A percentile compares a stretch with the other conserved stretches of the same genome.
phyloP scores from a whole-genome alignment of 2,329 filamentous ascomycete species.

The Incumbomyces lentus region DNA sequence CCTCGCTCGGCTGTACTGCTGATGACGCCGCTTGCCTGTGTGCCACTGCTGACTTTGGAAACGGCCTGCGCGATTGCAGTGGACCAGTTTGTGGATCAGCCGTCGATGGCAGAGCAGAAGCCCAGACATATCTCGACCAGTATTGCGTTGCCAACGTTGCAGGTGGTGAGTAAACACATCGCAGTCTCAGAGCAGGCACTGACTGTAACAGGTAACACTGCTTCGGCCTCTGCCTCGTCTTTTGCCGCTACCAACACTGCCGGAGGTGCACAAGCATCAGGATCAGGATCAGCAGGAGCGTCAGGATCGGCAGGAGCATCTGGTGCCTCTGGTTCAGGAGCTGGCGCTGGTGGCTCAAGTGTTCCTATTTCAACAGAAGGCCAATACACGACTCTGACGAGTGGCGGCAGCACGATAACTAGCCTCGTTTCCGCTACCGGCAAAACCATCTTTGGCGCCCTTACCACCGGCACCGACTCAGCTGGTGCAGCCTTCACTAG shows the following conservation, averaged over 20 bases:
- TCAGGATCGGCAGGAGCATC: slow-evolving; percentile 1
- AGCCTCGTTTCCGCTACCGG: slow-evolving; percentile 13
- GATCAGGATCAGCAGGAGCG: not conserved
- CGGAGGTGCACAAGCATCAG: slow-evolving; percentile 1
- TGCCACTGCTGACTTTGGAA: slow-evolving; percentile 30
- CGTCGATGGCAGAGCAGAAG: slow-evolving; percentile 24
- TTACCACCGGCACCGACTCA: slow-evolving; percentile 7
- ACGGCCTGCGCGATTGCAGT: slow-evolving; percentile 39
- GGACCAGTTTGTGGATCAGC: slow-evolving; percentile 30
- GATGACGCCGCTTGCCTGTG: slow-evolving; percentile 32
- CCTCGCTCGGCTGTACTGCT: slow-evolving; percentile 29
- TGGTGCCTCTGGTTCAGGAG: not conserved
- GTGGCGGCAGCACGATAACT: slow-evolving; percentile 19
- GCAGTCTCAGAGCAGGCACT: too few relatives aligned
- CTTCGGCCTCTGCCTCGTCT: not conserved
- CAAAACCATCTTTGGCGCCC: slow-evolving; percentile 16
- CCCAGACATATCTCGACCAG: slow-evolving; percentile 26
- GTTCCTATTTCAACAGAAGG: slow-evolving; percentile 16
- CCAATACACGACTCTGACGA: slow-evolving; percentile 15
- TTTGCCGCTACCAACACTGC: slow-evolving; percentile 8
- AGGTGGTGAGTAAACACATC: slow-evolving; percentile 9
- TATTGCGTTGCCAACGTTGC: slow-evolving; percentile 26
- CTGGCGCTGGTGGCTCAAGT: slow-evolving; percentile 8
- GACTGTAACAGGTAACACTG: too few relatives aligned
- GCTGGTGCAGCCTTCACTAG: slow-evolving; percentile 13